phyloP scores from a whole-genome alignment of 345 rosid genomes.

The Acer yangbiense region DNA sequence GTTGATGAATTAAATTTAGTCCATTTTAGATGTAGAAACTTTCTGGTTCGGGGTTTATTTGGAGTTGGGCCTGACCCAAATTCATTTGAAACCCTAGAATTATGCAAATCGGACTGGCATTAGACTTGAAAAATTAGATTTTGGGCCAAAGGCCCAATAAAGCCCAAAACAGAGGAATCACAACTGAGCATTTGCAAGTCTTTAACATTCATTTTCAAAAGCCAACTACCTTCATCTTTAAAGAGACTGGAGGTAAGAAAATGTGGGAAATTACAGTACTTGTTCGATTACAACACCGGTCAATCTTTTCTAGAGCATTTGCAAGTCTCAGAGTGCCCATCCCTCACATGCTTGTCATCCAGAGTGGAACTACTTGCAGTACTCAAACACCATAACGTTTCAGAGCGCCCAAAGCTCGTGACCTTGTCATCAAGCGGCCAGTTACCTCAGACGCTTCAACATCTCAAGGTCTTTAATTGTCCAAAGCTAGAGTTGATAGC shows the following conservation, averaged over 20 bases:
- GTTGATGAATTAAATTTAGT: too few species aligned
- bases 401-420: slow-evolving; percentile 15
- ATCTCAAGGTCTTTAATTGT: background rate
- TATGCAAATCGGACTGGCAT: too few species aligned
- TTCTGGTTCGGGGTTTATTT: too few species aligned
- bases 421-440: background rate
- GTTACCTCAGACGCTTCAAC: background rate
- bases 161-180: too few species aligned
- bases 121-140: too few species aligned
- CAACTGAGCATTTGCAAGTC: too few species aligned
- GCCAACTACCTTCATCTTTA: background rate
- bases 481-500: background rate
- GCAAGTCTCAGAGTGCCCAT: background rate
- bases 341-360: background rate
- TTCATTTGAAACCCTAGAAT: too few species aligned
- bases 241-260: background rate
- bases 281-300: background rate
- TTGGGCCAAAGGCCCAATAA: too few species aligned
- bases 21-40: too few species aligned
- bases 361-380: background rate
- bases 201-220: background rate
- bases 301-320: background rate
- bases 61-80: too few species aligned
- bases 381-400: background rate
- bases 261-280: background rate